Conservation (phyloP, 768 basidiomycete species). For the Tricholoma flavovirens region DNA sequence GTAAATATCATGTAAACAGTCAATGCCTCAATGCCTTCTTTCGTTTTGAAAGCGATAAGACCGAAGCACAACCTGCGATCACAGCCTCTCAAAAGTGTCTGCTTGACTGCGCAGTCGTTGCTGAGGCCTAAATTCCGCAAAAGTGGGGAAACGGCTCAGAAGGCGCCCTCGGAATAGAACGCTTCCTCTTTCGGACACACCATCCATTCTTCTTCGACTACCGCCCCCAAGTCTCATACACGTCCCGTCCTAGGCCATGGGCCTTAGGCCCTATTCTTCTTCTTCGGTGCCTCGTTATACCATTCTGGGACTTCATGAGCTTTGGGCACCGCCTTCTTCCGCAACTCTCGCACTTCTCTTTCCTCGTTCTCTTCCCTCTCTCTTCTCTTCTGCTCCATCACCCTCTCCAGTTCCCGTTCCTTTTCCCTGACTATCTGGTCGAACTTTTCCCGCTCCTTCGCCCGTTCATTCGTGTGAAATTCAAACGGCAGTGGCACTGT, state of each 20-base stretch:
- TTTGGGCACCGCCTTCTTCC: slow-evolving; percentile 58
- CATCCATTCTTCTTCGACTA: not conserved
- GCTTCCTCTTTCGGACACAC: not conserved
- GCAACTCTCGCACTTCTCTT: slow-evolving; percentile 52
- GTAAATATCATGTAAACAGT: not conserved
- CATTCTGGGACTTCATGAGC: slow-evolving; percentile 73
- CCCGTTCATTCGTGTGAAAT: slow-evolving; percentile 51
- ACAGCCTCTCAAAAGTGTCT: no score
- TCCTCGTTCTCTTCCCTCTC: slow-evolving; percentile 52
- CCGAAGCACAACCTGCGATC: not conserved
- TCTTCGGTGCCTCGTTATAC: slow-evolving; percentile 69
- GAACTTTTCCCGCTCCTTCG: slow-evolving; percentile 59
- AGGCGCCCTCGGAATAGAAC: not conserved
- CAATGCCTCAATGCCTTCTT: not conserved
- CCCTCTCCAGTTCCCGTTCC: slow-evolving; percentile 45
- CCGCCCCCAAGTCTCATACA: not conserved
- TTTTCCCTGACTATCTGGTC: slow-evolving; percentile 52
- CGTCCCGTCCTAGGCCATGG: not conserved
- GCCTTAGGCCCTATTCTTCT: slow-evolving; percentile 22
- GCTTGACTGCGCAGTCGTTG: not conserved
- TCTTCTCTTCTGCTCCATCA: slow-evolving; percentile 41
- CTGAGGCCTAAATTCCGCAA: not conserved
- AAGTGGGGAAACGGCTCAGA: not conserved
- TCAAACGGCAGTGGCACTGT: slow-evolving; percentile 41
- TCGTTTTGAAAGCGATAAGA: not conserved